phyloP scores from a whole-genome alignment of 768 basidiomycete species.

The Trametopsis cervina region DNA sequence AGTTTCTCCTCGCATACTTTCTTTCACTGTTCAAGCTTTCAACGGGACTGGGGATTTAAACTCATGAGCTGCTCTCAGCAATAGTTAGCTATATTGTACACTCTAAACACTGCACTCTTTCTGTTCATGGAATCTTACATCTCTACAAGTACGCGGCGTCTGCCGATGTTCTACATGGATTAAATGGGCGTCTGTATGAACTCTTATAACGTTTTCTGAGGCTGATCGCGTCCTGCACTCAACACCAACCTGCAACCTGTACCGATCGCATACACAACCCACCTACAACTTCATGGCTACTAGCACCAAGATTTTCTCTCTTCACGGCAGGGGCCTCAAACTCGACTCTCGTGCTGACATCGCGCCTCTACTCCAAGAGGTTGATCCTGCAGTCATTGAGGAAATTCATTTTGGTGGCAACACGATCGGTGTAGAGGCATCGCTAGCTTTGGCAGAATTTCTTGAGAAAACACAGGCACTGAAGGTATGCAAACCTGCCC shows the following conservation, averaged over 20 bases:
- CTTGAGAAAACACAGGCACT: slow-evolving; percentile 59
- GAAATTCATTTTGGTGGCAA: slow-evolving; percentile 94
- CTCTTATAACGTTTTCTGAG: no score
- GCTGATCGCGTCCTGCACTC: not conserved
- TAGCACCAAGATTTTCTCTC: slow-evolving; percentile 34
- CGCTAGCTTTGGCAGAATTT: slow-evolving; percentile 75
- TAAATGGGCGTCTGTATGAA: not conserved
- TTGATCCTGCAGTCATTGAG: slow-evolving; percentile 63
- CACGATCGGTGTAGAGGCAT: slow-evolving; percentile 88
- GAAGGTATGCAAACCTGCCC: slow-evolving; percentile 44
- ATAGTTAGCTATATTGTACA: no score
- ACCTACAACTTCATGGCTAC: slow-evolving; percentile 4
- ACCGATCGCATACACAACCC: not conserved
- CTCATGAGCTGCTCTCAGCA: no score
- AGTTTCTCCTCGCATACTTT: no score
- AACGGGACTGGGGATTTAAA: no score
- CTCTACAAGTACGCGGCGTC: no score
- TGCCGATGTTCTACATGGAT: no score
- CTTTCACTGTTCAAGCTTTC: no score
- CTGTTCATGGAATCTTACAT: no score
- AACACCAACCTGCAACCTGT: not conserved
- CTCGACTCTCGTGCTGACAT: slow-evolving; percentile 73
- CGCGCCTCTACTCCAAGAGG: slow-evolving; percentile 57
- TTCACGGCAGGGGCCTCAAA: slow-evolving; percentile 69
- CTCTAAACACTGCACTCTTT: no score